Evolutionary conservation across 805 yeast genomes (phyloP), one percentile per base, ranked within the genome.

Genomic region (Metschnikowia hibisci): DNA sequence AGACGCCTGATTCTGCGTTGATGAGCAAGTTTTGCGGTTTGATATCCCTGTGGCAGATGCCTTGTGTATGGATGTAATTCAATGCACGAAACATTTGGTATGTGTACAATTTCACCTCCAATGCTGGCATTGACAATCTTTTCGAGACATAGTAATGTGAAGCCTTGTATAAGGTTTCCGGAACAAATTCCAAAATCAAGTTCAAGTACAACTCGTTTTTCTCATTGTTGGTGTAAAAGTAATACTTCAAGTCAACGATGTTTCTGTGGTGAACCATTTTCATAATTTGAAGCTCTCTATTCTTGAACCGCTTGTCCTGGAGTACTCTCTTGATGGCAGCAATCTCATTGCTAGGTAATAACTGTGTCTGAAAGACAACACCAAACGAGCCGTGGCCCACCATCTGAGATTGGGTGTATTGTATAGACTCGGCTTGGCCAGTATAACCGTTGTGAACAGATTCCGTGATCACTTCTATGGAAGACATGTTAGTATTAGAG

Each of bases 361-460:
- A 71, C 46, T 78, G 81, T 6, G 96, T 88, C 53, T 87, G 93
- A 61, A 88, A 89, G n/a, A 93, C 99, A 27, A 89, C 90, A 2
- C 99, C 99, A 69, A 93, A 93, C n/a, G 98, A 90, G 9, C 99
- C 99, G 64, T 87, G 95, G n/a, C 99, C 99, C 32, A 91, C 93
- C 76, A 90, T 89, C 53, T 87, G 84, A 32, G 87, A 78, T 56
- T 84, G 88, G 13, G 90, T 84, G 67, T 87, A 88, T 38, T 82
- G 79, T 43, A 91, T 77, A 40, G 78, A 76, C 39, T 73, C 70
- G 25, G 70, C 56, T 49, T 80, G 80, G 43, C 85, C 88, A 7
- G 83, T 78, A 57, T 75, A 81, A 32, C 91, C 90, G 54, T 84
- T 84, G 53, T 76, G 78, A 45, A 82, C 93, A 42, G 74, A 77